Evolutionary conservation across 163 green algal genomes (phyloP).

Genomic region (Scenedesmus sp.): DNA sequence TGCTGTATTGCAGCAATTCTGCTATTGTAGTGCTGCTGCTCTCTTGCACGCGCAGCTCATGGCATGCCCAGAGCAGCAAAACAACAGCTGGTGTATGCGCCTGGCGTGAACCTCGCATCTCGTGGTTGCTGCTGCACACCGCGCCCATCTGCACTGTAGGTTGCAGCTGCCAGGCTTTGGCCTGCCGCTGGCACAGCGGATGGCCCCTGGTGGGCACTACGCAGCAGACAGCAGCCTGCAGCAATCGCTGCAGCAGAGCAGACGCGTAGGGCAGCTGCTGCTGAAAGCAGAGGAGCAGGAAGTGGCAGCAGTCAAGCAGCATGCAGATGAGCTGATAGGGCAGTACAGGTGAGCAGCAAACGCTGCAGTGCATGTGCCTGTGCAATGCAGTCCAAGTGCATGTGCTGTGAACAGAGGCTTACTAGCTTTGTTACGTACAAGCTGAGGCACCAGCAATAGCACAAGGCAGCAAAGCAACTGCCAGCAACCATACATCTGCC

Average conservation of each 20-base stretch:
- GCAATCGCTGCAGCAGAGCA: slow-evolving; percentile 26
- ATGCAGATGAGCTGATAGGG: slow-evolving; percentile 38
- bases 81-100: background rate
- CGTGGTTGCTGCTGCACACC: background rate
- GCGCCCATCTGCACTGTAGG: background rate
- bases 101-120: background rate
- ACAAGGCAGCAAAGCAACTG: too few species aligned
- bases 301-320: slow-evolving; percentile 23
- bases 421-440: background rate
- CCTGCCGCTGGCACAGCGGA: background rate
- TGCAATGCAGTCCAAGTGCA: too few species aligned
- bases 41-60: background rate
- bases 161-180: background rate
- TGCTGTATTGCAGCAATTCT: background rate
- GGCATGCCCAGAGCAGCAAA: background rate
- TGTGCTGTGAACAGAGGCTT: too few species aligned
- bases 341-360: slow-evolving; percentile 21
- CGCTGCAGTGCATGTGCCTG: too few species aligned
- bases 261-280: slow-evolving; percentile 46
- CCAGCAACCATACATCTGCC: too few species aligned
- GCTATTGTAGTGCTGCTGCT: background rate
- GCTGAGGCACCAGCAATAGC: background rate
- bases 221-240: slow-evolving; percentile 24
- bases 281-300: slow-evolving; percentile 54
- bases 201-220: background rate